Base-by-base conservation (phyloP, 805 yeast genomes). In the Wickerhamomyces ciferrii region DNA sequence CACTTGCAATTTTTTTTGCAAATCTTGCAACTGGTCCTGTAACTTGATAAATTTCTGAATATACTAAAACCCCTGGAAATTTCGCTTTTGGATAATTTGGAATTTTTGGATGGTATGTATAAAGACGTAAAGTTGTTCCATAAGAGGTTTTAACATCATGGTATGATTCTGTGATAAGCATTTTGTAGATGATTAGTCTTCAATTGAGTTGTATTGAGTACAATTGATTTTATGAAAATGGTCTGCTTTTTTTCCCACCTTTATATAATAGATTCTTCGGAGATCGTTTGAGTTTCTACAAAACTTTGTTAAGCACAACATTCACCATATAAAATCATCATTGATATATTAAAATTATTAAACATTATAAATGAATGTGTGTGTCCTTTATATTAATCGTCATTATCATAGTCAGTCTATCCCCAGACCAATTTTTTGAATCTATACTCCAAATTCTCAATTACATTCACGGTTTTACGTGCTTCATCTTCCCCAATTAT, bases 1-100 rank as follows among this genome's bases (percentile, higher is more conserved):
- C 84, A 20, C 87, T 81, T 1, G 92, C 92, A 56, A 86, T 86
- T 53, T 76, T 82, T 55, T 83, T 83, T 27, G 88, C 92, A 59
- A 86, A 82, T 50, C 94, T 69, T 6, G 85, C 68, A 25, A 86
- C 95, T 4, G 95, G 94, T 0, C 95, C 95, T 8, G 88, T 82
- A 15, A 71, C 92, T 64, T 87, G 95, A 63, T 86, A 86, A 53
- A 86, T 86, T 63, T 86, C 95, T 46, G 87, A 79, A 66, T 80
- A 86, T 15, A 85, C 87, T 31, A 87, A 65, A 2, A 87, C 94
- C 36, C 86, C 95, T 1, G 95, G 94, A 59, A 85, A 86, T 59
- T 80, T 82, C 46, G 87, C 94, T 36, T 73, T 65, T n/a, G 94
- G 92, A 65, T 83, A 85, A 45, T 82, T 82, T 36, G 82, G 77